These are phyloP conservation scores for Globisporangium lucens DNA, from an alignment of 352 stramenopile genomes.

Conservation along the genomic window DNA sequence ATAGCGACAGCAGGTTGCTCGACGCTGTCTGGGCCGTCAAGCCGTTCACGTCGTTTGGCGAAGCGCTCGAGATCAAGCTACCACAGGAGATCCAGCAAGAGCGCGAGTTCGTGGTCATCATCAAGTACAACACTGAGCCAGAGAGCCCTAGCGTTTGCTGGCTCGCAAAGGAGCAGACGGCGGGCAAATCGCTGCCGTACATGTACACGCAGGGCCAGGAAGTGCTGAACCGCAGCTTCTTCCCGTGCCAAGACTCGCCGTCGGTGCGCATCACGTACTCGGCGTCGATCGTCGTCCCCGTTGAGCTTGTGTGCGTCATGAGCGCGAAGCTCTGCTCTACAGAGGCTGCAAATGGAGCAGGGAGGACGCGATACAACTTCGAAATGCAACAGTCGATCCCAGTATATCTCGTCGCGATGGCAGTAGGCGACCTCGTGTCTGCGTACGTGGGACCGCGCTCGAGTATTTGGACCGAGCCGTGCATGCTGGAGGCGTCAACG, in stretches of 20 bases:
- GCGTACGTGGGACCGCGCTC: constrained; percentile 64
- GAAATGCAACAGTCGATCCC: constrained; percentile 84
- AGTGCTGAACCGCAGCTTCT: constrained; percentile 83
- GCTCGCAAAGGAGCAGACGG: constrained; percentile 81
- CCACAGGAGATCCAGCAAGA: constrained; percentile 17
- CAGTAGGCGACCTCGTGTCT: constrained; percentile 70
- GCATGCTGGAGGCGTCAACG: constrained; percentile 70
- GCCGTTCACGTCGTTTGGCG: constrained; percentile 63
- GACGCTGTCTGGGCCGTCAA: constrained; percentile 39
- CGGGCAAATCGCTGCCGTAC: constrained; percentile 70
- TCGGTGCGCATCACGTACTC: constrained; percentile 96
- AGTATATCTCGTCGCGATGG: constrained; percentile 84
- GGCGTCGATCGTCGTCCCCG: constrained; percentile 88
- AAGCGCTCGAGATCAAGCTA: constrained; percentile 50
- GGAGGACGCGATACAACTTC: constrained; percentile 49
- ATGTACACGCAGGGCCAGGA: constrained; percentile 87
- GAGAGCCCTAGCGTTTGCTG: constrained; percentile 80
- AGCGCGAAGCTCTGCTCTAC: constrained; percentile 53
- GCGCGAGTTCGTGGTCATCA: constrained; percentile 32
- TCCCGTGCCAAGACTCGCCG: constrained; percentile 92
- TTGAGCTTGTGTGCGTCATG: constrained; percentile 90
- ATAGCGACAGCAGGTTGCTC: neutral
- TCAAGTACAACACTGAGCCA: constrained; percentile 60
- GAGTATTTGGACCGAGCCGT: constrained; percentile 80
- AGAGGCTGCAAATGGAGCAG: constrained; percentile 9